Evolutionary conservation across 805 yeast species (phyloP), one percentile per base, ranked within the genome.

Genomic region (Candida incommunis): DNA sequence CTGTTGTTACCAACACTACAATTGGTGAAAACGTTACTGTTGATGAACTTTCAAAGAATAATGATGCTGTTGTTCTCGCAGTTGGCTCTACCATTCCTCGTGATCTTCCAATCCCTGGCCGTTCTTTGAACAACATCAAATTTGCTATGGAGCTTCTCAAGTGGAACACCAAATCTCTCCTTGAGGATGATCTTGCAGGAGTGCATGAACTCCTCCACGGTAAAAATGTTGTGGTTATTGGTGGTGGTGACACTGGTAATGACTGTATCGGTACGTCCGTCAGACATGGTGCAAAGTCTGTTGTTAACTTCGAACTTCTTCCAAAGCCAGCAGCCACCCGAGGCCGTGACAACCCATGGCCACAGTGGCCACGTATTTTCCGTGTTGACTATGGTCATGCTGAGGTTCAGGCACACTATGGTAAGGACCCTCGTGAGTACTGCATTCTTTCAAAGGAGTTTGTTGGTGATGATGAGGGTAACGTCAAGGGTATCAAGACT

Each of bases 241-340:
- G 98, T 59, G 98, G 98, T 71, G 98, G 98, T 77, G 98, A 90
- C 66, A 90, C 97, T 27, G 98, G 98, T 76, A 90, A 90, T 62
- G 98, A 90, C 72, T 90, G 97, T 76, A 74, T 90, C 59, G 97
- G 97, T 67, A 90, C 98, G 40, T 76, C 96, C 21, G 88, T 92
- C 31, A 82, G 97, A 69, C 97, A 92, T 62, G 96, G 96, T 40
- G 97, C 97, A 50, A 79, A 83, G 62, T 82, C 94, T 7, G 96
- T 92, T 47, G 74, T 80, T 52, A 90, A 90, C 74, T 92, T 90
- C 63, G 98, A 90, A 70, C 73, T 90, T 62, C 71, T 90, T 55
- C 98, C 98, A 48, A 78, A 81, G 56, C 98, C 98, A 51, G 84
- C 96, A 29, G 72, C 72, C 24, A 74, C 76, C 48, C 77, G 96